Base-by-base conservation (phyloP, 345 rosid genomes). In the Syzygium aromaticum region DNA sequence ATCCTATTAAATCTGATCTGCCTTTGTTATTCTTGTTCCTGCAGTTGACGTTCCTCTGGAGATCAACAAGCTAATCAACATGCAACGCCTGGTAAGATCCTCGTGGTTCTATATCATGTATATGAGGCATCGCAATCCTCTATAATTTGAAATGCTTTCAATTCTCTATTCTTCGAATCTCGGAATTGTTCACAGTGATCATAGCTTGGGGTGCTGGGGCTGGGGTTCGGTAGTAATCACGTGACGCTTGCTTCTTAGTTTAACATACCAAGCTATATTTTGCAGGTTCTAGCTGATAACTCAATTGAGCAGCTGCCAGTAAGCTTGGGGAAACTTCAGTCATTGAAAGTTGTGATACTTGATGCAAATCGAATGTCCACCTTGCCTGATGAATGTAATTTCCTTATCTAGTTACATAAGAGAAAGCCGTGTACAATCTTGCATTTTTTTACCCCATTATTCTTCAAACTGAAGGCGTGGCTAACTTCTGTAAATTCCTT, bases 381-480 rank as follows among this genome's bases (percentile, higher is more conserved):
- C 90, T 93, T 96, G 90, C 98, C 98, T 85, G 98, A 97, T 95
- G 99, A 97, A 95, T 94, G 99, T 97, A 95, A 91, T 89, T 63
- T 86, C 88, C 91, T 91, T 52, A 87, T 89, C 90, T 90, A 78
- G 90, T 87, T 90, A 86, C 84, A 90, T 87, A 64, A 63, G 33
- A 90, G 90, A 86, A 59, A 83, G 56, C 38, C 40, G 46, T 73
- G 23, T 33, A 25, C 38, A 73, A 73, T 73, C 80, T 73, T 8
- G 25, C 80, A 73, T 73, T 73, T 73, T 67, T 23, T 40, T 73
- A 73, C 46, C 80, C 49, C 43, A 73, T 33, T 19, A 33, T 33
- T 73, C 80, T 73, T 73, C 80, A 73, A 33, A 33, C 80, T 40
- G 43, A 73, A 22, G 46, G 80, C 80, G 2, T 67, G 46, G 80